Percentiles rank a stretch among this genome's conserved stretches.
Conservation (phyloP, 768 basidiomycete species). For the Podaxis mareebaensis region DNA sequence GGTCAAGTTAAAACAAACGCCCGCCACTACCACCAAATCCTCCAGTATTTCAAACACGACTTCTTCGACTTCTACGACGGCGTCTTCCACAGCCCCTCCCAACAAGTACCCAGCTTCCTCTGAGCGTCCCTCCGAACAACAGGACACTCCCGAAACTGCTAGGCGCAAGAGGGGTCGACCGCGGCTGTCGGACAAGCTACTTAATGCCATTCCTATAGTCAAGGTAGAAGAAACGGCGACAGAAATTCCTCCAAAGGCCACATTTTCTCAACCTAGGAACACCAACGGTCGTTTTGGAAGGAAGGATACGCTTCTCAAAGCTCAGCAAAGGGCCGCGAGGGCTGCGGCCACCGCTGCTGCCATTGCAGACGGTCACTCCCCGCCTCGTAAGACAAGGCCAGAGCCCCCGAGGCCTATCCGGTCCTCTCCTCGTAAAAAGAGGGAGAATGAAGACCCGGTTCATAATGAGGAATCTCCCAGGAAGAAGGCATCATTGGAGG, state of each 20-base stretch:
- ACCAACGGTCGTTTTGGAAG: slow-evolving; percentile 68
- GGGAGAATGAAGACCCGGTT: slow-evolving; percentile 32
- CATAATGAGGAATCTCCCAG: slow-evolving; percentile 35
- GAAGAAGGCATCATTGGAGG: slow-evolving; percentile 29
- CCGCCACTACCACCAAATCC: slow-evolving; percentile 18
- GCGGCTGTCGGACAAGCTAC: slow-evolving; percentile 27
- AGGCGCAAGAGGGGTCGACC: slow-evolving; percentile 47
- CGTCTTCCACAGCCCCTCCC: not conserved
- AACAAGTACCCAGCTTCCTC: not conserved
- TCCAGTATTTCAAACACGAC: slow-evolving; percentile 16
- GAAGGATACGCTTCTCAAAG: slow-evolving; percentile 40
- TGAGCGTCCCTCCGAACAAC: slow-evolving; percentile 12
- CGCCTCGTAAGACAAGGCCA: slow-evolving; percentile 27
- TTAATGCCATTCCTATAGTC: slow-evolving; percentile 28
- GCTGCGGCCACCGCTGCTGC: slow-evolving; percentile 2
- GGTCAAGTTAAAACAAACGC: slow-evolving; percentile 29
- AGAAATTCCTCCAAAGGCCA: slow-evolving; percentile 38
- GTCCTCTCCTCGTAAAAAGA: slow-evolving; percentile 30
- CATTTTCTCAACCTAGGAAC: slow-evolving; percentile 59
- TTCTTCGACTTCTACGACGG: slow-evolving; percentile 9
- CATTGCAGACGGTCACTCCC: not conserved
- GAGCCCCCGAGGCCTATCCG: slow-evolving; percentile 20
- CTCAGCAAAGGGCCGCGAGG: slow-evolving; percentile 33
- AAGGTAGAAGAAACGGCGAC: slow-evolving; percentile 31
- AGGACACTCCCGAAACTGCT: slow-evolving; percentile 19